These are phyloP conservation scores for Eremomyces bilateralis DNA, from an alignment of 495 filamentous ascomycete genomes.

Conservation along the genomic window DNA sequence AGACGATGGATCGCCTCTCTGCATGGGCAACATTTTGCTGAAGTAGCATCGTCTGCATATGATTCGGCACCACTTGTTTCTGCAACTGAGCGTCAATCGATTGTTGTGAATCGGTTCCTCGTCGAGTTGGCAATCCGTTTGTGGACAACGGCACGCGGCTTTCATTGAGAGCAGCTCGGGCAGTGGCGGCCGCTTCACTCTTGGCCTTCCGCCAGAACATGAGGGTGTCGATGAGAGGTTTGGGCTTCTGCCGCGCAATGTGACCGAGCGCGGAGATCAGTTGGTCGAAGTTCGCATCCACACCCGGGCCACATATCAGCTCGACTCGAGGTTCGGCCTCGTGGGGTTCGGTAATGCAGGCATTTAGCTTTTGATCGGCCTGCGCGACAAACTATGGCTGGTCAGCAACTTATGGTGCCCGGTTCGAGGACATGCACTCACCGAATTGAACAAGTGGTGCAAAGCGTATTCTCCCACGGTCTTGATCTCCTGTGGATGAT, in stretches of 20 bases:
- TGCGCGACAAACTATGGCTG: conserved; percentile 57
- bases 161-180: conserved; percentile 40
- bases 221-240: conserved; percentile 84
- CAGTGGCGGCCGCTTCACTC: conserved; percentile 56
- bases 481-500: conserved; percentile 51
- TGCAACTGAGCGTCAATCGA: too few species aligned
- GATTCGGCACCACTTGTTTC: too few species aligned
- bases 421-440: too few species aligned
- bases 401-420: too few species aligned
- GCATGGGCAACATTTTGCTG: conserved; percentile 51
- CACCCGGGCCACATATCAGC: conserved; percentile 68
- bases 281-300: conserved; percentile 83
- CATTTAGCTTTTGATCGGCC: conserved; percentile 82
- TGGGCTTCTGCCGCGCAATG: conserved; percentile 83
- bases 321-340: conserved; percentile 67
- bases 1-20: conserved; percentile 73
- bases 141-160: background rate
- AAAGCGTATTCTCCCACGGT: conserved; percentile 92
- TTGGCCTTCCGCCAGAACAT: conserved; percentile 95
- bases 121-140: conserved; percentile 3
- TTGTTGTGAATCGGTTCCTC: conserved; percentile 8
- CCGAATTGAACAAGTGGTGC: conserved; percentile 86
- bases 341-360: conserved; percentile 50
- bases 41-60: conserved; percentile 5
- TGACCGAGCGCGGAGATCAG: conserved; percentile 81